Evolutionary conservation across 805 yeast species (phyloP).

Genomic region (Saturnispora halmiae): DNA sequence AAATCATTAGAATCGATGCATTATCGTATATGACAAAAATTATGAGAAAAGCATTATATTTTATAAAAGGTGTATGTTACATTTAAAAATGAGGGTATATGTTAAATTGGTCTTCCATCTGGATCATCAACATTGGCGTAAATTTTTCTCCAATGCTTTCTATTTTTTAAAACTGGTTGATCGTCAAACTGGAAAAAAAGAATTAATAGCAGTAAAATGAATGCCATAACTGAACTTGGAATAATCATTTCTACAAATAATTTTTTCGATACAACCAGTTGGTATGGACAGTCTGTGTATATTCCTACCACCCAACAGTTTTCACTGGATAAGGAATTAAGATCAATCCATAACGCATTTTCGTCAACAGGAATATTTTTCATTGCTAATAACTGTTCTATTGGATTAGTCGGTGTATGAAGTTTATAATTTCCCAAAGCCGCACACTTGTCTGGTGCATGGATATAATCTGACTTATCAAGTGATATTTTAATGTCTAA

Average conservation of each 20-base stretch:
- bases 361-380: slow-evolving; percentile 17
- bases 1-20: too few relatives aligned
- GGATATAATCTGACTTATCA: slow-evolving; percentile 36
- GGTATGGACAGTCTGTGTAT: slow-evolving; percentile 70
- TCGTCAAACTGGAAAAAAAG: slow-evolving; percentile 46
- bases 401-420: slow-evolving; percentile 41
- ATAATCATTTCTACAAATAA: slow-evolving; percentile 56
- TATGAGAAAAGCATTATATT: too few relatives aligned
- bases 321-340: slow-evolving; percentile 64
- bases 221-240: slow-evolving; percentile 55
- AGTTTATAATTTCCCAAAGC: slow-evolving; percentile 28
- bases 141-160: slow-evolving; percentile 55
- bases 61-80: too few relatives aligned
- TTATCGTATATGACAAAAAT: too few relatives aligned
- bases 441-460: slow-evolving; percentile 27
- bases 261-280: slow-evolving; percentile 40
- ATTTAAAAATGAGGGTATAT: neutral
- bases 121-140: slow-evolving; percentile 53
- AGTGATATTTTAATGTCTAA: slow-evolving; percentile 37
- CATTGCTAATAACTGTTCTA: slow-evolving; percentile 32
- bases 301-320: slow-evolving; percentile 91
- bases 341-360: slow-evolving; percentile 62
- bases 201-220: slow-evolving; percentile 42
- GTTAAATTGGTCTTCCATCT: slow-evolving; percentile 79
- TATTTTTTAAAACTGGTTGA: slow-evolving; percentile 63